Percentiles rank a stretch among this genome's conserved stretches.
phyloP scores from a whole-genome alignment of 176 grass and related monocot genomes.

The Juncus inflexus region DNA sequence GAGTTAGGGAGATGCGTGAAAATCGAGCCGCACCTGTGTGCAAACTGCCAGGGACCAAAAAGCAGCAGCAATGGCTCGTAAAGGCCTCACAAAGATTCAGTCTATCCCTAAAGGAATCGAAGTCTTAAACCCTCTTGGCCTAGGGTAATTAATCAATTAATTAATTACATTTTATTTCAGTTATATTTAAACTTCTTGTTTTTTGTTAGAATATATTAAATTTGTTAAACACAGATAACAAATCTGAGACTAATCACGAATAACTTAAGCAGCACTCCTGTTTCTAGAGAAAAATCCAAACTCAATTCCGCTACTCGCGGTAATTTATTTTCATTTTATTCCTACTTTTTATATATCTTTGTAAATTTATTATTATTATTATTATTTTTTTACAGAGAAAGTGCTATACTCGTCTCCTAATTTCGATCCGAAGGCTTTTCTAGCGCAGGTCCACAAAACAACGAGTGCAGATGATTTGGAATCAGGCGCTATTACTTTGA shows the following conservation, averaged over 20 bases:
- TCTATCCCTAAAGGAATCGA: slow-evolving; percentile 85
- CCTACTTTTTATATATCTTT: too few species aligned
- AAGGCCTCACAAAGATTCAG: slow-evolving; percentile 60
- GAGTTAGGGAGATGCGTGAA: slow-evolving; percentile 95
- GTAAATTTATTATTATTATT: too few species aligned
- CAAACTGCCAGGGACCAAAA: slow-evolving; percentile 74
- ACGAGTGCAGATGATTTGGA: slow-evolving; percentile 87
- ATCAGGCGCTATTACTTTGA: slow-evolving; percentile 76
- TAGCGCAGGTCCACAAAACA: slow-evolving; percentile 81
- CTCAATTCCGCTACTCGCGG: slow-evolving; percentile 60
- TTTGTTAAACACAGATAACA: too few species aligned
- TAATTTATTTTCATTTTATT: too few species aligned
- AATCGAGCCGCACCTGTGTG: slow-evolving; percentile 59
- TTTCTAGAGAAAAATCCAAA: slow-evolving; percentile 74
- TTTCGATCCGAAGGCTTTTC: slow-evolving; percentile 90
- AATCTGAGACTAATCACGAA: slow-evolving; percentile 81
- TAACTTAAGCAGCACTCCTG: slow-evolving; percentile 62
- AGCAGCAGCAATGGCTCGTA: slow-evolving; percentile 41
- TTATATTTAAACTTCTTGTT: too few species aligned
- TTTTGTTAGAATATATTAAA: too few species aligned
- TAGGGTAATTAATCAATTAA: slow-evolving; percentile 58
- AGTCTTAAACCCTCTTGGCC: slow-evolving; percentile 80
- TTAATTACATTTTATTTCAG: too few species aligned
- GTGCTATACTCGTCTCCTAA: slow-evolving; percentile 70
- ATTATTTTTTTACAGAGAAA: too few species aligned